A percentile compares a stretch with the other conserved stretches of the same genome.
These are phyloP conservation scores for Colletotrichum musae DNA, from an alignment of 2,329 filamentous ascomycete species.

Conservation along the genomic window DNA sequence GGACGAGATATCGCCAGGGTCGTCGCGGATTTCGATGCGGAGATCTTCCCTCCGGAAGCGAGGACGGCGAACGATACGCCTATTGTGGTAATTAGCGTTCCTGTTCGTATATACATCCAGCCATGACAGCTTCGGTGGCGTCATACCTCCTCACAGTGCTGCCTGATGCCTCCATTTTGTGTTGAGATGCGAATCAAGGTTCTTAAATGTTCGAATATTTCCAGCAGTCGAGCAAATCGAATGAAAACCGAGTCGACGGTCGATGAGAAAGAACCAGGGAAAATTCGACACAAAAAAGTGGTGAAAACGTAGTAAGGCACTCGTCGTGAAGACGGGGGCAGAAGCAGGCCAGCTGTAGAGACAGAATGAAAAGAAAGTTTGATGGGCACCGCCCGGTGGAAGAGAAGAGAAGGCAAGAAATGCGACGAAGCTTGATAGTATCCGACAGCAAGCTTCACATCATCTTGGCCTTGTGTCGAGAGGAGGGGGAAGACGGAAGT, in stretches of 20 bases:
- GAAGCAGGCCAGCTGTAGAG: conserved; percentile 36
- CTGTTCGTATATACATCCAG: too few species aligned
- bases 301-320: not conserved
- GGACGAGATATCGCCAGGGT: conserved; percentile 9
- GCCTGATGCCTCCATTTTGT: conserved; percentile 11
- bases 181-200: not conserved
- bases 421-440: conserved; percentile 9
- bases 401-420: not conserved
- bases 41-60: conserved; percentile 19
- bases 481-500: conserved; percentile 8
- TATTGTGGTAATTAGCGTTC: not conserved
- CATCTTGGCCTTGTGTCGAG: conserved; percentile 31
- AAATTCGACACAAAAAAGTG: not conserved
- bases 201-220: not conserved
- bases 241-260: conserved; percentile 11
- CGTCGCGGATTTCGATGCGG: conserved; percentile 30
- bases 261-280: not conserved
- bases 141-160: conserved; percentile 33
- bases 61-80: conserved; percentile 23
- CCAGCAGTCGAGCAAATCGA: not conserved
- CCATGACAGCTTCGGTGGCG: not conserved
- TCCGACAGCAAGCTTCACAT: conserved; percentile 32
- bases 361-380: conserved; percentile 20
- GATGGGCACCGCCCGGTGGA: conserved; percentile 34
- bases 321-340: conserved; percentile 24